Evolutionary conservation across 2,329 filamentous ascomycete species (phyloP), one percentile per base, ranked within the genome.

Genomic region (Aspergillus candidus): DNA sequence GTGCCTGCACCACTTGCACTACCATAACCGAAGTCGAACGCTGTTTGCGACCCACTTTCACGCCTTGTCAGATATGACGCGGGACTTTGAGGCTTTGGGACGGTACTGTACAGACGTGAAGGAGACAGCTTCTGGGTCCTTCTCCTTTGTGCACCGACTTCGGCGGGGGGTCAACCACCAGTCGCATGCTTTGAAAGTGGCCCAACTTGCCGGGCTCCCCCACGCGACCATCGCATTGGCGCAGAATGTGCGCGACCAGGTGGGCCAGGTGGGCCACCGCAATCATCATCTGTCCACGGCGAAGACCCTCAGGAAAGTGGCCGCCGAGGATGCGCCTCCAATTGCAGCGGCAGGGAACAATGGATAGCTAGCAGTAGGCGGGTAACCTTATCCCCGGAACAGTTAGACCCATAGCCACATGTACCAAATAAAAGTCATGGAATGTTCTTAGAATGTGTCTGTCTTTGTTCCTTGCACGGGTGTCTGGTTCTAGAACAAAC

Each of bases 1-100:
- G 1, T 89, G 84, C 58, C 72, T 98, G 39, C 80, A 91, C 60
- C 88, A 97, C 65, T 72, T 98, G 12, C 84, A 88, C 55, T 75
- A 82, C 38, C 72, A 85, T 15, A 96, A 93, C 62, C 74, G 76
- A 60, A 88, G 86, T 61, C 79, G 93, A 11, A 82, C 85, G 1
- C 73, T 98, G 34, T 98, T 98, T 64, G 93, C 93, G 1, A 97
- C 93, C 12, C 93, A 98, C 66, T 98, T 97, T 59, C 91, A 98
- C 65, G 74, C 69, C 3, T 72, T 98, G 5, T 84, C 85, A 2
- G 89, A 95, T 59, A 78, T 94, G 72, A 87, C 85, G 0, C 65
- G 63, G 6, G 71, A 74, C 6, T 73, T 80, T 48, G 68, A 76
- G 13, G 63, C 70, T 32, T 70, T 95, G 40, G 84, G 79, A 32